Conservation (phyloP, 768 basidiomycete species). For the Neoboletus magnificus region DNA sequence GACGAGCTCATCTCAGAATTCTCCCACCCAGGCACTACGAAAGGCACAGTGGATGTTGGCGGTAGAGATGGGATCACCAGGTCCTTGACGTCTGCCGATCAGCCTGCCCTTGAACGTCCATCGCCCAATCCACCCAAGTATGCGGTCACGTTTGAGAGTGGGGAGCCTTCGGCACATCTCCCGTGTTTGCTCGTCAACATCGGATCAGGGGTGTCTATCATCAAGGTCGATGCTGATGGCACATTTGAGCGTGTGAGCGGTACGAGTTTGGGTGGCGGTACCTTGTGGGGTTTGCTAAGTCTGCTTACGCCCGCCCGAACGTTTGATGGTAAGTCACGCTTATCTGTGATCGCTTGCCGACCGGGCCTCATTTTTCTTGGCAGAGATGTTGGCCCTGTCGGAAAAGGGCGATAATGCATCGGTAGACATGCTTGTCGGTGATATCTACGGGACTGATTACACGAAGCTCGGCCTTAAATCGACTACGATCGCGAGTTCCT, state of each 20-base stretch:
- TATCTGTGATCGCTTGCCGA: neutral
- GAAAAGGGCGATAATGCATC: constrained; percentile 90
- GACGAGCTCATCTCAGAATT: constrained; percentile 87
- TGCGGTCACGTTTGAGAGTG: constrained; percentile 81
- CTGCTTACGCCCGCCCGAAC: constrained; percentile 90
- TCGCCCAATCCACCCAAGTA: constrained; percentile 88
- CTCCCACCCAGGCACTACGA: constrained; percentile 35
- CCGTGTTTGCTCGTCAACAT: constrained; percentile 98
- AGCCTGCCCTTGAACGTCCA: constrained; percentile 65
- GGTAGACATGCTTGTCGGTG: constrained; percentile 98
- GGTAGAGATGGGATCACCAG: constrained; percentile 2
- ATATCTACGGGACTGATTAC: constrained; percentile 99
- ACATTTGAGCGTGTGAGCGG: constrained; percentile 95
- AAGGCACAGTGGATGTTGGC: constrained; percentile 1
- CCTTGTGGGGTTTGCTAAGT: constrained; percentile 93
- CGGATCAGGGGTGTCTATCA: constrained; percentile 95
- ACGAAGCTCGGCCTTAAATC: constrained; percentile 93
- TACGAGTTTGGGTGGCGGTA: constrained; percentile 95
- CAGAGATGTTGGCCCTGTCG: constrained; percentile 95
- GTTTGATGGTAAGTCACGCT: constrained; percentile 82
- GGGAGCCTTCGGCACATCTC: constrained; percentile 78
- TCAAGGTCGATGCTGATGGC: constrained; percentile 95
- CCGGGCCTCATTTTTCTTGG: constrained; percentile 6
- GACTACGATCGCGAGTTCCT: constrained; percentile 95
- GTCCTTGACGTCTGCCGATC: constrained; percentile 11